phyloP scores from a whole-genome alignment of 108 stramenopile genomes.

The Parietichytrium sp. region DNA sequence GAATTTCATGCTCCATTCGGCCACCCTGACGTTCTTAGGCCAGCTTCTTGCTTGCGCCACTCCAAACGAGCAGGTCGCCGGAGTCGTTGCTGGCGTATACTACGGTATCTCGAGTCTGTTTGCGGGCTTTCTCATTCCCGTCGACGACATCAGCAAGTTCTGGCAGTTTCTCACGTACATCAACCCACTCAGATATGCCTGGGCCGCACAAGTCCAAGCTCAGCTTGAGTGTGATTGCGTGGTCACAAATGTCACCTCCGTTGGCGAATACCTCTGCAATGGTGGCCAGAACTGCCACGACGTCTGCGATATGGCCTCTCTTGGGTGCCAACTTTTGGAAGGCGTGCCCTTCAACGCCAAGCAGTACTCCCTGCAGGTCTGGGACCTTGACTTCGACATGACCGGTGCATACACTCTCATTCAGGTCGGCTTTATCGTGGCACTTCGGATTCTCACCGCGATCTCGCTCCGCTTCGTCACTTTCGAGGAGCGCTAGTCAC shows the following conservation, averaged over 20 bases:
- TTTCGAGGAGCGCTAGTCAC: not conserved
- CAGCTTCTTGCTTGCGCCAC: not conserved
- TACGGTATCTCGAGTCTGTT: not conserved
- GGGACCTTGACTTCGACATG: not conserved
- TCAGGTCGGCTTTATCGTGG: not conserved
- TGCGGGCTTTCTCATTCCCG: conserved; percentile 1
- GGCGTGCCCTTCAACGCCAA: not conserved
- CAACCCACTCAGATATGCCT: conserved; percentile 17
- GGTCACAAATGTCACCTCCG: too few species aligned
- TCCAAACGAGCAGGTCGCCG: conserved; percentile 24
- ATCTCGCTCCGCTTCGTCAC: not conserved
- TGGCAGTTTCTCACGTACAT: conserved; percentile 22
- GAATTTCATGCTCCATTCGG: not conserved
- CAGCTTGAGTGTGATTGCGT: not conserved
- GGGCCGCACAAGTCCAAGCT: not conserved
- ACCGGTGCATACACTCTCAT: not conserved
- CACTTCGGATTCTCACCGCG: not conserved
- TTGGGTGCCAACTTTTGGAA: not conserved
- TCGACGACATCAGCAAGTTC: not conserved
- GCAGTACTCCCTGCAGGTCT: not conserved
- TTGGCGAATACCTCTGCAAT: too few species aligned
- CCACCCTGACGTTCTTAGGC: not conserved
- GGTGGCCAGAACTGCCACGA: not conserved
- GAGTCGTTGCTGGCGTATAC: not conserved
- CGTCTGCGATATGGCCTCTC: not conserved